These are phyloP conservation scores for Aspergillus japonicus DNA, from an alignment of 2,329 filamentous ascomycete species.

Conservation along the genomic window DNA sequence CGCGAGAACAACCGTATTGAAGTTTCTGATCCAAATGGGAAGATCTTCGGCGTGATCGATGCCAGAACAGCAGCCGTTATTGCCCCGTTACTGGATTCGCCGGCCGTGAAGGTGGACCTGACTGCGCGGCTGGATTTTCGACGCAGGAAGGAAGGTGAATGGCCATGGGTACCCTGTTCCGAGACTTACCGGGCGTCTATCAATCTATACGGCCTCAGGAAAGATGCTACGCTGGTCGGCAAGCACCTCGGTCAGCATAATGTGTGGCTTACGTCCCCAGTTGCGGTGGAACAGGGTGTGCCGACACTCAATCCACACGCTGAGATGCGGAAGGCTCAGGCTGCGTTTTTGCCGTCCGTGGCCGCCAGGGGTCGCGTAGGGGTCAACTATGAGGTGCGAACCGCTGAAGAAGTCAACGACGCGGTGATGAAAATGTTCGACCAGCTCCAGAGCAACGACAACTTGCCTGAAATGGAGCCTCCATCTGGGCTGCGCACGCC, in stretches of 20 bases:
- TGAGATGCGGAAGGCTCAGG: slow-evolving; percentile 47
- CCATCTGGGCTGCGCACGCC: slow-evolving; percentile 61
- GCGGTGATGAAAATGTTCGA: slow-evolving; percentile 89
- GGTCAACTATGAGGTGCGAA: slow-evolving; percentile 54
- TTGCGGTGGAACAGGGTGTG: slow-evolving; percentile 65
- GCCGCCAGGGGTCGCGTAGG: slow-evolving; percentile 24
- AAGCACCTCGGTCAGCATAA: slow-evolving; percentile 64
- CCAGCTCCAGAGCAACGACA: slow-evolving; percentile 71
- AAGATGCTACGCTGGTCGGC: slow-evolving; percentile 65
- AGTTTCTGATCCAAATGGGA: slow-evolving; percentile 69
- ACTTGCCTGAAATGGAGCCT: slow-evolving; percentile 71
- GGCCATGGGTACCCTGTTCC: slow-evolving; percentile 62
- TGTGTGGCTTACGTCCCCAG: slow-evolving; percentile 66
- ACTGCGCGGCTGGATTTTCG: slow-evolving; percentile 70
- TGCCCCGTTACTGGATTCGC: slow-evolving; percentile 69
- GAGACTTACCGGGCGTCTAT: slow-evolving; percentile 64
- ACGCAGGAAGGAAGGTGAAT: slow-evolving; percentile 62
- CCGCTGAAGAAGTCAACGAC: slow-evolving; percentile 79
- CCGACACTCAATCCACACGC: slow-evolving; percentile 76
- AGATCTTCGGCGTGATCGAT: slow-evolving; percentile 76
- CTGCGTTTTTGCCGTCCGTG: slow-evolving; percentile 26
- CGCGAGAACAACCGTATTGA: slow-evolving; percentile 62
- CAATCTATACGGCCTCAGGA: slow-evolving; percentile 75
- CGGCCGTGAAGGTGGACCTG: slow-evolving; percentile 63
- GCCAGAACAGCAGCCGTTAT: slow-evolving; percentile 64